Conservation (phyloP, 305 asterid genomes). For the Salvia sclarea region DNA sequence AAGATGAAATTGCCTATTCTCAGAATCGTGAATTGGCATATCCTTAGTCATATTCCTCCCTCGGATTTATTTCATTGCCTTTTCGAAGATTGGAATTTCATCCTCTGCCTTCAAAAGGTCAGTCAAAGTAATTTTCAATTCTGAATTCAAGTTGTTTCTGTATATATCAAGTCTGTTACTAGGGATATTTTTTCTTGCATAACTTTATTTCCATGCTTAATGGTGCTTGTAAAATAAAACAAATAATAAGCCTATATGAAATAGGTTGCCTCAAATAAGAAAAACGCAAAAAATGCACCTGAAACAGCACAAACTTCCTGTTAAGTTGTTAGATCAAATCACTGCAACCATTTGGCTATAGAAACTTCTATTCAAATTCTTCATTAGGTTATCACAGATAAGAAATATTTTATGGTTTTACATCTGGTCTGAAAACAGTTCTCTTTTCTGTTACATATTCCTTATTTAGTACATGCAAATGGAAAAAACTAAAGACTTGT, state of each 20-base stretch:
- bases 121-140: not conserved
- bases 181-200: not conserved
- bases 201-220: not conserved
- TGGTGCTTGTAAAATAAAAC: not conserved
- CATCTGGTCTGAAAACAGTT: not conserved
- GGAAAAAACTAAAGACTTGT: not conserved
- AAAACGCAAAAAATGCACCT: too few relatives aligned
- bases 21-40: conserved; percentile 9
- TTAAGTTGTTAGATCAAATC: not conserved
- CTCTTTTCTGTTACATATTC: not conserved
- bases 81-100: conserved; percentile 15
- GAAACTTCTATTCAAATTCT: not conserved
- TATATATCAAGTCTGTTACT: not conserved
- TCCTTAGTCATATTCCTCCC: conserved; percentile 14
- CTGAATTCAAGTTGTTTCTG: not conserved
- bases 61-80: not conserved
- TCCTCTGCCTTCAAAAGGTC: not conserved
- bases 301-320: too few relatives aligned
- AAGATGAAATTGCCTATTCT: conserved; percentile 8
- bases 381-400: not conserved
- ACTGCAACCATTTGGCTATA: not conserved
- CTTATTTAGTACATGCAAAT: not conserved
- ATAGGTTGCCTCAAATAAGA: too few relatives aligned
- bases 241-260: too few relatives aligned
- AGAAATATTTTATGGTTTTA: not conserved